Evolutionary conservation across 2,329 filamentous ascomycete species (phyloP).

Genomic region (Trichoderma guizhouense): DNA sequence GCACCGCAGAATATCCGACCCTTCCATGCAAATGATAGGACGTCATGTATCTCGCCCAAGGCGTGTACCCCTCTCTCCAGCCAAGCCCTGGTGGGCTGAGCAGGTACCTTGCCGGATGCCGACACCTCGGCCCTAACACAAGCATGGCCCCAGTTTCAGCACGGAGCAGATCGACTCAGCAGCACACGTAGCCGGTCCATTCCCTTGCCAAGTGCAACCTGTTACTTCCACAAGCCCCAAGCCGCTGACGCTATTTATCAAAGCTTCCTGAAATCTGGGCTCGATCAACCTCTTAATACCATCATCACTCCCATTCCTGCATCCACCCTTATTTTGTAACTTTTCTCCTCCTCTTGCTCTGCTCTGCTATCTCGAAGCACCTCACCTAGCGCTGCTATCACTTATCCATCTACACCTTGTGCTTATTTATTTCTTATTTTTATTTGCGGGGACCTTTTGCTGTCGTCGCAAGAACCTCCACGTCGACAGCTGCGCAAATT

Average conservation of each 20-base stretch:
- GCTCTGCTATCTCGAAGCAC: background rate
- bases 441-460: background rate
- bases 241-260: slow-evolving; percentile 30
- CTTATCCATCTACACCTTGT: background rate
- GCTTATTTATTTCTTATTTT: background rate
- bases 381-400: slow-evolving; percentile 6
- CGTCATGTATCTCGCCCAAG: background rate
- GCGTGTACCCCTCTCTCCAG: background rate
- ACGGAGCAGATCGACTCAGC: slow-evolving; percentile 15
- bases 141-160: slow-evolving; percentile 9
- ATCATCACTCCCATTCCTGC: slow-evolving; percentile 21
- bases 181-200: slow-evolving; percentile 21
- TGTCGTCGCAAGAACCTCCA: slow-evolving; percentile 2
- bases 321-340: slow-evolving; percentile 16
- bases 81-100: background rate
- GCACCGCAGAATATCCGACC: slow-evolving; percentile 13
- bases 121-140: slow-evolving; percentile 16
- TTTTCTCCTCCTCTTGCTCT: background rate
- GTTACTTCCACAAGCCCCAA: slow-evolving; percentile 28
- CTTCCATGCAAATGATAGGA: slow-evolving; percentile 3
- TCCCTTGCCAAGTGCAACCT: slow-evolving; percentile 20
- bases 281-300: slow-evolving; percentile 4
- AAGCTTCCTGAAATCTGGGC: slow-evolving; percentile 25
- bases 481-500: slow-evolving; percentile 1
- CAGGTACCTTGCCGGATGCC: slow-evolving; percentile 5